Evolutionary conservation across 1,284 basidiomycete species (phyloP), one percentile per base, ranked within the genome.

Genomic region (Melampsora larici-populina): DNA sequence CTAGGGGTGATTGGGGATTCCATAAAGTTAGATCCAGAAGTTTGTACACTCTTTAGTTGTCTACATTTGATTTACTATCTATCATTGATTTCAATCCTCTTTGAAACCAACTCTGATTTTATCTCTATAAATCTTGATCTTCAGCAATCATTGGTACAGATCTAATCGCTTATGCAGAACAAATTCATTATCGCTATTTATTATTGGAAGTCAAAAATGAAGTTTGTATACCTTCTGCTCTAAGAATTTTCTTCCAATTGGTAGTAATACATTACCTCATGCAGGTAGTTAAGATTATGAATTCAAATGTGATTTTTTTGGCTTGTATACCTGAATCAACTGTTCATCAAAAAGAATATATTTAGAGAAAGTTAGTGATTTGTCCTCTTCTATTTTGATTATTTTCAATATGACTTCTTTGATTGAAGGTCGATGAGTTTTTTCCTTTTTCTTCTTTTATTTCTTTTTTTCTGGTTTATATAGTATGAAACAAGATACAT

Each of bases 281-380:
- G 82, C 87, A 86, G 24, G 88, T 76, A 77, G 82, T 70, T 82
- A 83, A 15, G 82, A 83, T 70, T 86, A 85, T 79, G 85, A 89
- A 81, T 87, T 87, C 55, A 92, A 95, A 83, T 85, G 89, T 67
- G 89, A 88, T n/a, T 73, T 86, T 92, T 78, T 86, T 97, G 87
- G 90, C 95, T 0, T 90, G 93, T 80, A 90, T 99, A 62, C 95
- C 96, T 15, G 96, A 98, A 84, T 91, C 98, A 87, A 99, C 97
- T 86, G 93, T 98, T 83, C 86, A 90, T 1, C 96, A 98, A 85
- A 98, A 99, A 86, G 93, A 97, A 83, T 97, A 97, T 83, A 94
- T 95, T 82, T 97, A 96, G 87, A 88, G 93, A 73, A 93, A 93
- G 5, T 96, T 97, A 90, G 95, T 97, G n/a, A n/a, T n/a, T n/a